These are phyloP conservation scores for Ustilago esculenta DNA, from an alignment of 1,284 basidiomycete species.

Conservation along the genomic window DNA sequence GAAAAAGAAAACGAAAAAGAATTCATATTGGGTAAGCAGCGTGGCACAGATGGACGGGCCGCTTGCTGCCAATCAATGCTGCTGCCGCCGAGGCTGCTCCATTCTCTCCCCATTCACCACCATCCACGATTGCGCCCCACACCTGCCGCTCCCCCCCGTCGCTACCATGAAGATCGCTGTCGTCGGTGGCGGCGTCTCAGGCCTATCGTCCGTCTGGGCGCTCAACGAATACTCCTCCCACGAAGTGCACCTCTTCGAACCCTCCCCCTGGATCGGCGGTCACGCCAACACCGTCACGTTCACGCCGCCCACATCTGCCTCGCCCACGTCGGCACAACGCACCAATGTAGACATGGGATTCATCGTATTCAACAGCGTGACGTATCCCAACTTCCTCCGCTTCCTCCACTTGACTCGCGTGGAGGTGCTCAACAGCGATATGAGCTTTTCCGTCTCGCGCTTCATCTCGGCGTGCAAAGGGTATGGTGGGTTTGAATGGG, in stretches of 20 bases:
- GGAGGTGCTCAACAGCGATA: slow-evolving; percentile 74
- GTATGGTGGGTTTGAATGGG: slow-evolving; percentile 55
- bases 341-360: slow-evolving; percentile 53
- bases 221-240: slow-evolving; percentile 82
- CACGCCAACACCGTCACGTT: slow-evolving; percentile 81
- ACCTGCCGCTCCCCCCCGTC: too few relatives aligned
- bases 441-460: slow-evolving; percentile 77
- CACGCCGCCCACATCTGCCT: slow-evolving; percentile 58
- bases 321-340: slow-evolving; percentile 3
- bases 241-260: slow-evolving; percentile 82
- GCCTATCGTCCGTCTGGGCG: slow-evolving; percentile 80
- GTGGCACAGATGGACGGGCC: too few relatives aligned
- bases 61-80: too few relatives aligned
- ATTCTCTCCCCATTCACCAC: not conserved
- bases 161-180: slow-evolving; percentile 72
- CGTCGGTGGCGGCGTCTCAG: slow-evolving; percentile 81
- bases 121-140: too few relatives aligned
- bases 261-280: slow-evolving; percentile 76
- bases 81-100: too few relatives aligned
- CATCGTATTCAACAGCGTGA: slow-evolving; percentile 77
- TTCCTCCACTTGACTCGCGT: slow-evolving; percentile 75
- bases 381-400: slow-evolving; percentile 82
- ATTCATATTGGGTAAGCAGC: not conserved
- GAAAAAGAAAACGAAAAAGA: too few relatives aligned
- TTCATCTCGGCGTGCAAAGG: slow-evolving; percentile 7